These are phyloP conservation scores for Crinitomyces ghanaensis DNA, from an alignment of 805 yeast genomes.

Conservation along the genomic window DNA sequence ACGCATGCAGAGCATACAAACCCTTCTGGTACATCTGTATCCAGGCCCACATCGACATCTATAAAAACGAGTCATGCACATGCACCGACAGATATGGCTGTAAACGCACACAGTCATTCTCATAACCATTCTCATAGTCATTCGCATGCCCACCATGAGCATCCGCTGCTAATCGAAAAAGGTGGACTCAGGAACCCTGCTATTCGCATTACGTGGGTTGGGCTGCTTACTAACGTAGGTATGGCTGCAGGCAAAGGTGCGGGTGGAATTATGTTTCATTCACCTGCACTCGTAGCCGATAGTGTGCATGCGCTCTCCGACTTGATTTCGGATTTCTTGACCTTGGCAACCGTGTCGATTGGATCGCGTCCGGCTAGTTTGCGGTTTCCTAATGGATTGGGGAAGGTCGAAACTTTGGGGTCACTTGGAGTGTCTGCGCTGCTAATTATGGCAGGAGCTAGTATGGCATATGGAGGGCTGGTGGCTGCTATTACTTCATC, in stretches of 20 bases:
- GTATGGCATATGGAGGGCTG: conserved; percentile 82
- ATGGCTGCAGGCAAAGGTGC: conserved; percentile 79
- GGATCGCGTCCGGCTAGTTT: conserved; percentile 48
- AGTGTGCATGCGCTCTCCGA: conserved; percentile 90
- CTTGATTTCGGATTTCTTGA: conserved; percentile 77
- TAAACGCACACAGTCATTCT: conserved; percentile 3
- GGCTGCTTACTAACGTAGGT: conserved; percentile 68
- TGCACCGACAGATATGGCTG: too few species aligned
- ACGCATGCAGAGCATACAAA: too few species aligned
- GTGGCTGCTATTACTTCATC: too few species aligned
- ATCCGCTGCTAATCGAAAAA: conserved; percentile 13
- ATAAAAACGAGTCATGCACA: too few species aligned
- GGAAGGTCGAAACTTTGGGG: conserved; percentile 87
- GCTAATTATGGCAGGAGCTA: conserved; percentile 74
- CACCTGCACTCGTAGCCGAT: conserved; percentile 90
- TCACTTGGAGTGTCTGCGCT: conserved; percentile 79
- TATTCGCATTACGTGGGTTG: conserved; percentile 86
- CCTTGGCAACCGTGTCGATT: conserved; percentile 77
- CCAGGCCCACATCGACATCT: too few species aligned
- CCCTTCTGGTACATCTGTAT: too few species aligned
- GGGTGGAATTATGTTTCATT: conserved; percentile 88
- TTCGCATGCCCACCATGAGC: conserved; percentile 14
- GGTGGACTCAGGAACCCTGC: conserved; percentile 59
- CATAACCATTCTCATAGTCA: conserved; percentile 14
- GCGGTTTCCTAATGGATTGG: conserved; percentile 76